Percentiles rank a stretch among this genome's conserved stretches.
Evolutionary conservation across 352 stramenopile species (phyloP).

Genomic region (Globisporangium sylvaticum): DNA sequence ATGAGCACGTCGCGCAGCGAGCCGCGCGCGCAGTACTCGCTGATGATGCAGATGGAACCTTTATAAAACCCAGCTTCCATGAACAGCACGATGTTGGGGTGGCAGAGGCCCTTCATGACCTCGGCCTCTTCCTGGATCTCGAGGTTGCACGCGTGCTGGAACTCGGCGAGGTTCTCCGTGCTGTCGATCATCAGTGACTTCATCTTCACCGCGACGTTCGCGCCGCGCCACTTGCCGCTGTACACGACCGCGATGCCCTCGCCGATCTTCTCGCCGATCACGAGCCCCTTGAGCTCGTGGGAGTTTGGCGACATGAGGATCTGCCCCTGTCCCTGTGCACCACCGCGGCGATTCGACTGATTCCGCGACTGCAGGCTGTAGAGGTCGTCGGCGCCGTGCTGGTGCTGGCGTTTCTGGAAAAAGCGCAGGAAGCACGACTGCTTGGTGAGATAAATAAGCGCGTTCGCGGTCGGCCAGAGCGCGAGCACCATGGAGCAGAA

Average conservation of each 20-base stretch:
- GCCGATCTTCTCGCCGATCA: constrained; percentile 82
- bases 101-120: constrained; percentile 76
- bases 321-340: constrained; percentile 10
- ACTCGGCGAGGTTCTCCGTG: constrained; percentile 56
- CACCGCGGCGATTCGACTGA: background rate
- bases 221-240: constrained; percentile 94
- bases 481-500: constrained; percentile 47
- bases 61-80: constrained; percentile 87
- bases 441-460: constrained; percentile 70
- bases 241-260: constrained; percentile 91
- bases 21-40: constrained; percentile 92
- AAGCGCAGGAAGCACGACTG: constrained; percentile 52
- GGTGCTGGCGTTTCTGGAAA: constrained; percentile 35
- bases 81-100: constrained; percentile 87
- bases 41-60: constrained; percentile 93
- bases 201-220: constrained; percentile 95
- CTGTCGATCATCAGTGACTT: constrained; percentile 73
- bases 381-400: constrained; percentile 14
- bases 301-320: constrained; percentile 56
- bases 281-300: constrained; percentile 74
- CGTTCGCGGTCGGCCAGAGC: constrained; percentile 79
- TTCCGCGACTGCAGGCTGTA: constrained; percentile 26
- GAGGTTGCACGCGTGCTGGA: constrained; percentile 79
- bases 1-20: constrained; percentile 94
- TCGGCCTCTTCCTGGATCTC: constrained; percentile 82